A percentile compares a stretch with the other conserved stretches of the same genome.
Evolutionary conservation across 225 moss, liverwort and hornwort species (phyloP).

Genomic region (Marchantia paleacea): DNA sequence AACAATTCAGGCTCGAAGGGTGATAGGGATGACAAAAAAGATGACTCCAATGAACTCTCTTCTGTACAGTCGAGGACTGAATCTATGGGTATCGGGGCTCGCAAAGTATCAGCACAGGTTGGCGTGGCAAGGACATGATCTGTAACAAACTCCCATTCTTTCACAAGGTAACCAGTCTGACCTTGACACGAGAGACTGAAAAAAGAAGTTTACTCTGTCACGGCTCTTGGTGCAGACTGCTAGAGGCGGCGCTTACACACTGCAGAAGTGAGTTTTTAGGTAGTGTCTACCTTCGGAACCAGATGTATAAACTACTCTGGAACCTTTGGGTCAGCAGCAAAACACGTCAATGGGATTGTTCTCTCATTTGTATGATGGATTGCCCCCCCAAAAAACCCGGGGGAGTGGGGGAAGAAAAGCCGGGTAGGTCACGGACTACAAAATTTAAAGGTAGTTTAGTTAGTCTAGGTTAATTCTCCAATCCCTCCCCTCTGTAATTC

Average conservation of each 20-base stretch:
- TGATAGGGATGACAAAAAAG: conserved; percentile 63
- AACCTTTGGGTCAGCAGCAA: conserved; percentile 32
- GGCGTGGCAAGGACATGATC: conserved; percentile 44
- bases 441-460: conserved; percentile 32
- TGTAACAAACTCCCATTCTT: conserved; percentile 36
- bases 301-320: conserved; percentile 33
- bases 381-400: conserved; percentile 41
- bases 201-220: conserved; percentile 28
- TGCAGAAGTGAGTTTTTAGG: conserved; percentile 37
- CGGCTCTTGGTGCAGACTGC: conserved; percentile 28
- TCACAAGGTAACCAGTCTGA: conserved; percentile 35
- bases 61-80: conserved; percentile 99
- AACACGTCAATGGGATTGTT: conserved; percentile 30
- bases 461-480: conserved; percentile 35
- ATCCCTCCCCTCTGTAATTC: conserved; percentile 37
- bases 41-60: conserved; percentile 83
- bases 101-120: conserved; percentile 66
- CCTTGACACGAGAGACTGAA: conserved; percentile 27
- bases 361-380: conserved; percentile 50
- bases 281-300: conserved; percentile 36
- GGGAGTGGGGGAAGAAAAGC: conserved; percentile 39
- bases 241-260: conserved; percentile 27
- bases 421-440: conserved; percentile 40
- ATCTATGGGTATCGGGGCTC: conserved; percentile 88
- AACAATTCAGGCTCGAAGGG: conserved; percentile 63